phyloP scores from a whole-genome alignment of 1,284 basidiomycete genomes.

The Pterulicium gracile region DNA sequence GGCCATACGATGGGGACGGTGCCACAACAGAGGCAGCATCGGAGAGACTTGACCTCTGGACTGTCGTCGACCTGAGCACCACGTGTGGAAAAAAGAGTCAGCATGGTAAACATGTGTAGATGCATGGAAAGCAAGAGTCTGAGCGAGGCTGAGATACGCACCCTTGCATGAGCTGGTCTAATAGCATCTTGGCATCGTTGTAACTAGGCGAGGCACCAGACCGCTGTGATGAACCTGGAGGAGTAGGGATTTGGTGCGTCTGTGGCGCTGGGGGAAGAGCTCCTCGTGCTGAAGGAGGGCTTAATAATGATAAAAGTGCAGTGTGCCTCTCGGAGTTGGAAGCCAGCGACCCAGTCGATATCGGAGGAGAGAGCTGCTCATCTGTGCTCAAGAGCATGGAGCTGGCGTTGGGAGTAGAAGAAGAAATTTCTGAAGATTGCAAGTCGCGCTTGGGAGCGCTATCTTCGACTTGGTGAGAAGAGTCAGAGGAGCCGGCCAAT shows the following conservation, averaged over 20 bases:
- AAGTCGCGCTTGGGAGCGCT: constrained; percentile 19
- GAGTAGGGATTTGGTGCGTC: constrained; percentile 54
- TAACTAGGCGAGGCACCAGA: constrained; percentile 41
- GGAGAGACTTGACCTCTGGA: constrained; percentile 42
- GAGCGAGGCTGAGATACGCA: constrained; percentile 26
- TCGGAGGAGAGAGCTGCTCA: constrained; percentile 29
- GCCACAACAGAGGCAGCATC: constrained; percentile 32
- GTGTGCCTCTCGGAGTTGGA: constrained; percentile 55
- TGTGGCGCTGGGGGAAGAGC: constrained; percentile 19
- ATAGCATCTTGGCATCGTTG: constrained; percentile 54
- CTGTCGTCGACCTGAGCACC: constrained; percentile 25
- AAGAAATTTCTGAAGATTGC: constrained; percentile 21
- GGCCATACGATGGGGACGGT: constrained; percentile 38
- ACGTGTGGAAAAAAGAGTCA: not conserved
- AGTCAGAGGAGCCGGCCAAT: constrained; percentile 26
- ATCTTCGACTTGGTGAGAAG: constrained; percentile 17
- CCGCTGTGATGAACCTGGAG: constrained; percentile 52
- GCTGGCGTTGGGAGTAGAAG: constrained; percentile 45
- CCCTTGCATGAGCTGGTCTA: constrained; percentile 75
- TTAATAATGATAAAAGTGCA: constrained; percentile 58
- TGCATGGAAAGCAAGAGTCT: constrained; percentile 6
- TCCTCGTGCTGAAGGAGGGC: constrained; percentile 26
- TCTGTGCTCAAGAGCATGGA: constrained; percentile 35
- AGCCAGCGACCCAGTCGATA: constrained; percentile 27
- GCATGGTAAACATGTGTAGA: constrained; percentile 1